These are phyloP conservation scores for Citrullus mucosospermus DNA, from an alignment of 306 rosid genomes.

Conservation along the genomic window DNA sequence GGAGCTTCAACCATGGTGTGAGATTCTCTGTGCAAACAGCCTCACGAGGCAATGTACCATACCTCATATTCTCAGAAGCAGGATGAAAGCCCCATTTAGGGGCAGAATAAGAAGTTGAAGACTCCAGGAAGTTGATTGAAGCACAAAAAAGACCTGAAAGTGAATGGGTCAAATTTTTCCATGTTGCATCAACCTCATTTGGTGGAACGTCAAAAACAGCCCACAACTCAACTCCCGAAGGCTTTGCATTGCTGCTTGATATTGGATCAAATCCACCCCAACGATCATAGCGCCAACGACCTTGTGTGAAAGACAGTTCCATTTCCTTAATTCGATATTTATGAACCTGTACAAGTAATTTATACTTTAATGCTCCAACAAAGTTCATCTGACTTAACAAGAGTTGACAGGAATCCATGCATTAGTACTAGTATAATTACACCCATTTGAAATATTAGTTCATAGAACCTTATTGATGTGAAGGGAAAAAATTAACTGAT, in stretches of 20 bases:
- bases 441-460: neutral
- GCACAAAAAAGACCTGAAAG: slow-evolving; percentile 92
- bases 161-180: slow-evolving; percentile 91
- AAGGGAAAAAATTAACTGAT: neutral
- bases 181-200: slow-evolving; percentile 54
- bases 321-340: slow-evolving; percentile 63
- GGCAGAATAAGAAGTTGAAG: slow-evolving; percentile 62
- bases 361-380: neutral
- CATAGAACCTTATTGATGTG: neutral
- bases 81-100: slow-evolving; percentile 59
- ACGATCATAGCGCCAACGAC: slow-evolving; percentile 84
- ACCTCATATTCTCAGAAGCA: slow-evolving; percentile 55
- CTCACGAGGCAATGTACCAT: slow-evolving; percentile 89
- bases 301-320: slow-evolving; percentile 97
- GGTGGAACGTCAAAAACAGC: slow-evolving; percentile 74
- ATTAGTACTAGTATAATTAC: neutral
- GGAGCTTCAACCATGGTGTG: slow-evolving; percentile 95
- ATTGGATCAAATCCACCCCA: slow-evolving; percentile 96
- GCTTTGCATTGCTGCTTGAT: slow-evolving; percentile 77
- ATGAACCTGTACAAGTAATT: slow-evolving; percentile 59
- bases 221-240: slow-evolving; percentile 97
- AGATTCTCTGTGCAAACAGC: slow-evolving; percentile 97
- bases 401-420: neutral
- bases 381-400: neutral
- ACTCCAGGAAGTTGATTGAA: slow-evolving; percentile 92